These are phyloP conservation scores for Beauveria rudraprayagi DNA, from an alignment of 2,329 filamentous ascomycete genomes.

Conservation along the genomic window DNA sequence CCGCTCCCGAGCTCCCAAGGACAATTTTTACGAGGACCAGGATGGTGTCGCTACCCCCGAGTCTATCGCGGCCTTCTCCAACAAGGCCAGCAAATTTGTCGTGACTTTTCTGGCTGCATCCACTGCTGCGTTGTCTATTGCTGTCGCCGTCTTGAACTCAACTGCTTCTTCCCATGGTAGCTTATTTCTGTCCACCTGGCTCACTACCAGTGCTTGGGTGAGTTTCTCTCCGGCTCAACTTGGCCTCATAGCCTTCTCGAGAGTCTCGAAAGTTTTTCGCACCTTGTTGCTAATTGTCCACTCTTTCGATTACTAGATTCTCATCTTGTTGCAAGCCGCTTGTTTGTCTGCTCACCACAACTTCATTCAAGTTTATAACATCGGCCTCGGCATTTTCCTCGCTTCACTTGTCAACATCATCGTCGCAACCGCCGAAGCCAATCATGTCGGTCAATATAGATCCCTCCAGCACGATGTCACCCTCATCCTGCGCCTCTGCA, in stretches of 20 bases:
- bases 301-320: slow-evolving; percentile 27
- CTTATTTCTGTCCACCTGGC: slow-evolving; percentile 48
- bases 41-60: slow-evolving; percentile 63
- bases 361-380: slow-evolving; percentile 43
- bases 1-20: slow-evolving; percentile 27
- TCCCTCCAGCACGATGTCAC: slow-evolving; percentile 29
- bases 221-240: slow-evolving; percentile 21
- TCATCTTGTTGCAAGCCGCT: slow-evolving; percentile 45
- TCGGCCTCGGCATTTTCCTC: slow-evolving; percentile 44
- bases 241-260: not conserved
- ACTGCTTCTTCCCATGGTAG: slow-evolving; percentile 27
- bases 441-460: slow-evolving; percentile 24
- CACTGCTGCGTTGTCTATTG: slow-evolving; percentile 49
- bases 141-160: slow-evolving; percentile 46
- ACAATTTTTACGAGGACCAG: slow-evolving; percentile 55
- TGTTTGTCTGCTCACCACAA: slow-evolving; percentile 40
- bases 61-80: slow-evolving; percentile 54
- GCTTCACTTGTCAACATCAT: slow-evolving; percentile 38
- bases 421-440: slow-evolving; percentile 38
- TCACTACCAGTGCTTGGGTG: slow-evolving; percentile 56
- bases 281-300: not conserved
- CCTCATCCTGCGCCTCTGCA: slow-evolving; percentile 37
- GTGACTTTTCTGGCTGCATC: slow-evolving; percentile 45
- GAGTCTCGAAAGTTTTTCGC: not conserved
- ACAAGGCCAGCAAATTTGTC: slow-evolving; percentile 45